Percentiles rank a stretch among this genome's conserved stretches.
Conservation (phyloP, 495 filamentous ascomycete genomes). For the Penicillium crystallinum region DNA sequence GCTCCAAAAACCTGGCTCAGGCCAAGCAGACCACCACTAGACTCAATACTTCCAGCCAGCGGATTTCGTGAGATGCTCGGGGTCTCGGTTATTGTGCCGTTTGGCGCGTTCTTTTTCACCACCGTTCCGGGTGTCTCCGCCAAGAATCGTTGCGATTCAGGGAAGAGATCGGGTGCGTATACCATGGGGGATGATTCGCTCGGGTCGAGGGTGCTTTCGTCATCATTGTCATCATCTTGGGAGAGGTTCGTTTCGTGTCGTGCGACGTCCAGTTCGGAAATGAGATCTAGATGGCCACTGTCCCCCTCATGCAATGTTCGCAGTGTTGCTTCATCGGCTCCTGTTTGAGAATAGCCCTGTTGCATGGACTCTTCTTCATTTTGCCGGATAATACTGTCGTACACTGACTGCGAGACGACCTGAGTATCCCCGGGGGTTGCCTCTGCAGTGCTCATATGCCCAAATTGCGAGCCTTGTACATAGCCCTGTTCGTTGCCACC, state of each 20-base stretch:
- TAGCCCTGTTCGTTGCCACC: conserved; percentile 1
- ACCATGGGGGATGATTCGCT: conserved; percentile 37
- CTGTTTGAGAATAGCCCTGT: conserved; percentile 14
- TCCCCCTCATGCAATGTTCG: conserved; percentile 43
- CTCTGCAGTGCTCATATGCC: conserved; percentile 34
- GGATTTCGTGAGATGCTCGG: conserved; percentile 44
- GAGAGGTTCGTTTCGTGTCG: conserved; percentile 20
- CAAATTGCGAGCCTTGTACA: conserved; percentile 8
- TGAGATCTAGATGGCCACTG: conserved; percentile 45
- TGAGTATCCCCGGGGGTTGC: conserved; percentile 45
- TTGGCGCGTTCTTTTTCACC: conserved; percentile 28
- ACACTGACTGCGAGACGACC: conserved; percentile 49
- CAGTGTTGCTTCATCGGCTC: conserved; percentile 30
- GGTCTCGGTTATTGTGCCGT: conserved; percentile 27
- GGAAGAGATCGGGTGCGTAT: conserved; percentile 40
- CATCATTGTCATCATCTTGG: conserved; percentile 38
- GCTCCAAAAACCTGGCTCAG: conserved; percentile 49
- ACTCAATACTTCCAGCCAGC: conserved; percentile 36
- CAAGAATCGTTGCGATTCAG: conserved; percentile 47
- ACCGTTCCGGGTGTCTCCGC: conserved; percentile 40
- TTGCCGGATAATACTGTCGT: conserved; percentile 40
- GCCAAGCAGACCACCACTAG: conserved; percentile 40
- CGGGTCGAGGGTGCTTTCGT: conserved; percentile 32
- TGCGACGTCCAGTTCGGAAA: conserved; percentile 35
- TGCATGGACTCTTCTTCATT: conserved; percentile 27